A percentile compares a stretch with the other conserved stretches of the same genome.
These are phyloP conservation scores for Perkinsus marinus DNA, from an alignment of 169 alveolate species.

Conservation along the genomic window DNA sequence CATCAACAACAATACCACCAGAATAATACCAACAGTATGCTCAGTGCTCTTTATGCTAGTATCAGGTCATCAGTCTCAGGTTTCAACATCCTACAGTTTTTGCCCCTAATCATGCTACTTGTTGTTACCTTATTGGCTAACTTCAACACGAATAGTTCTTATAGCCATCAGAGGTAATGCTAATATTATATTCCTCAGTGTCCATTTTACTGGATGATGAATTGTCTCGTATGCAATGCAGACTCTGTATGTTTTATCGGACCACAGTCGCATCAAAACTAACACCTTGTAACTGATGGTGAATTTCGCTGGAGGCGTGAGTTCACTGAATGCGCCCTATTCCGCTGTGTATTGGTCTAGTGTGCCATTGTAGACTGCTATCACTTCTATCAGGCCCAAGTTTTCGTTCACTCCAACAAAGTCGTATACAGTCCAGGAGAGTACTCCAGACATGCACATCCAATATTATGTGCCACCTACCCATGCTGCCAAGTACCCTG, in stretches of 20 bases:
- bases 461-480: not conserved
- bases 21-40: not conserved
- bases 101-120: not conserved
- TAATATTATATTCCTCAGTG: too few relatives aligned
- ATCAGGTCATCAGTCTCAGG: too few relatives aligned
- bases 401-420: not conserved
- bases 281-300: too few relatives aligned
- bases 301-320: too few relatives aligned
- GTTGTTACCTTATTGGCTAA: not conserved
- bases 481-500: not conserved
- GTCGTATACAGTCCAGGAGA: not conserved
- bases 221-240: too few relatives aligned
- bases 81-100: not conserved
- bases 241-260: too few relatives aligned
- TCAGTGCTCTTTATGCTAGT: not conserved
- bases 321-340: too few relatives aligned
- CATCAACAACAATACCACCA: not conserved
- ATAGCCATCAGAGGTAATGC: not conserved
- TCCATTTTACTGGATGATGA: too few relatives aligned
- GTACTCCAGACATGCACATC: not conserved
- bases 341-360: too few relatives aligned
- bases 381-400: not conserved
- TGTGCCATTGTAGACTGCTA: too few relatives aligned
- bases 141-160: not conserved
- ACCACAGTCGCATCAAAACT: too few relatives aligned